Base-by-base conservation (phyloP, 192 early-diverging fungal genomes). In the Podila clonocystis region DNA sequence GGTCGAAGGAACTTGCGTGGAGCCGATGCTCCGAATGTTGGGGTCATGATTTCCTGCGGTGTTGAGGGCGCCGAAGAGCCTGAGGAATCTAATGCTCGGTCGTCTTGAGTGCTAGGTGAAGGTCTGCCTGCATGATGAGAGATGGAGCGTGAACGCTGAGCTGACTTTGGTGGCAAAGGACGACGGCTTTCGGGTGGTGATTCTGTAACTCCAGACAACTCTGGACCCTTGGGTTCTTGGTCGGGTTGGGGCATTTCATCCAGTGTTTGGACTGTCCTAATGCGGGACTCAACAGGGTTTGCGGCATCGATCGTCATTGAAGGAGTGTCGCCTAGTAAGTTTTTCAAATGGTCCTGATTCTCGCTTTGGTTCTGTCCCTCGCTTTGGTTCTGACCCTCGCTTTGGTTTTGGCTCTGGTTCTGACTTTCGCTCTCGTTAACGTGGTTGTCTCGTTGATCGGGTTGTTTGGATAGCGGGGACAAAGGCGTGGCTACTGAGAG, bases 81-180 rank as follows among this genome's bases (percentile, higher is more conserved):
- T 69, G 62, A 9, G 30, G 48, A 38, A 38, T 70, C 61, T 26
- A 8, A 4, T 20, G 63, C 66, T 11, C n/a, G 28, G 63, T 71
- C 55, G 0, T 80, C 70, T 22, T 59, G 26, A 1, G 36, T 9
- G 7, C 52, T 61, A 6, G 60, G 48, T n/a, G 70, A 61, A 15
- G 50, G 38, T 20, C 70, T 61, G 3, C 55, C 45, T 11, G 76
- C 68, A 15, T 58, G 52, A 15, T 64, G 38, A 13, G 77, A 80
- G 22, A 80, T 80, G 20, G 76, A 80, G 36, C 76, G 65, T 4
- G 76, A 69, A 3, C 77, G 70, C 33, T 80, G 77, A 29, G 77
- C 77, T 8, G 77, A 80, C 58, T 80, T 80, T 22, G 70, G 77
- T 65, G 77, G 77, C 48, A 79, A 64, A 20, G 76, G 76, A 33